Base-by-base conservation (phyloP, 106 monocot genomes). In the Amphibolis antarctica region DNA sequence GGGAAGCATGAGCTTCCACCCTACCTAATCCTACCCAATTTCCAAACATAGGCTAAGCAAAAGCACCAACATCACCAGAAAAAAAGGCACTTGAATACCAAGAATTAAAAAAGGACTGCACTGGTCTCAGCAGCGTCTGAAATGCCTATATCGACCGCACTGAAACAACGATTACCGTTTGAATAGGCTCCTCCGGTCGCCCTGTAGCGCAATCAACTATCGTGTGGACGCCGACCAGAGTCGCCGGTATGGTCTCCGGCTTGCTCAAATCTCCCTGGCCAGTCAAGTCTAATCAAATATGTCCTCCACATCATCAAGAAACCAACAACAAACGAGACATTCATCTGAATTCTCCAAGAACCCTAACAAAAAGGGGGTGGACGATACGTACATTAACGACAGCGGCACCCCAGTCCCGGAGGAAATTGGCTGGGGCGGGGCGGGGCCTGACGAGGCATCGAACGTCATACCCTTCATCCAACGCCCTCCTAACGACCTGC, bases 401-500 rank as follows among this genome's bases (percentile, higher is more conserved):
- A 30, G 71, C 78, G 69, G 96, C 96, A 42, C 96, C 94, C 94
- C 94, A 96, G 62, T 89, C 86, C 19, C 96, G 81, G 62, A 98
- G 86, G 61, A 98, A 98, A 59, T 98, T 86, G 29, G 89, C 96
- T 7, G 89, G 96, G 71, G 82, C 84, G 18, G 90, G 96, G 28
- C 96, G 81, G 64, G 96, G 90, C 67, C 96, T 84, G 50, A 98
- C 96, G 72, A 98, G 96, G 46, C 96, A 98, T 64, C 96, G 77
- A 53, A 98, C 96, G 73, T 98, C 96, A 70, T 90, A 98, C 10
- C 96, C 96, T 76, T 98, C 96, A 74, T 98, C 96, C 45, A 98
- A 71, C 46, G 96, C 89, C 65, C 73, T 81, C 62, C 96, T 73
- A 54, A 98, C 96, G 58, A 96, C 67, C 72, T 96, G 96, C 36